Conservation (phyloP, 1,139 yeast genomes). For the Yamadazyma dushanensis region DNA sequence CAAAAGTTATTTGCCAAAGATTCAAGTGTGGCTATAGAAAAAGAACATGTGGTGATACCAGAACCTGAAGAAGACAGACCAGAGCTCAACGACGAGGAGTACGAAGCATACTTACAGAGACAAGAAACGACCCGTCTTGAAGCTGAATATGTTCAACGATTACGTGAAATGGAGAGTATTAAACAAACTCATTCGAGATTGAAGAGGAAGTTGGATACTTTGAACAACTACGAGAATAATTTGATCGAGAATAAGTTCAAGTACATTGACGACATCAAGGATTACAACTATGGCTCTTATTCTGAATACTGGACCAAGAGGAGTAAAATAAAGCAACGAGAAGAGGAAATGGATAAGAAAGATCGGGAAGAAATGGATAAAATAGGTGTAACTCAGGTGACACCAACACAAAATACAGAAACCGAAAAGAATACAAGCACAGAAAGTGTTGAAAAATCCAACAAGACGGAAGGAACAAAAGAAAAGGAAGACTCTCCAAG, state of each 20-base stretch:
- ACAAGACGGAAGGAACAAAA: neutral
- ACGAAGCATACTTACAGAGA: constrained; percentile 24
- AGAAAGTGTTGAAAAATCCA: neutral
- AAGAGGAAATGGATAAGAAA: constrained; percentile 23
- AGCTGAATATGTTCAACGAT: constrained; percentile 19
- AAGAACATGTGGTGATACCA: neutral
- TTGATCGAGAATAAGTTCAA: constrained; percentile 39
- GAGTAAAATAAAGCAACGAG: constrained; percentile 7
- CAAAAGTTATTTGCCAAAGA: constrained; percentile 48
- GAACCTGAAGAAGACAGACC: constrained; percentile 30
- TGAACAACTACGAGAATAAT: constrained; percentile 30
- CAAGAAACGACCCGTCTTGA: constrained; percentile 10
- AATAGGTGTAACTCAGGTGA: neutral
- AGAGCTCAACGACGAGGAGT: constrained; percentile 36
- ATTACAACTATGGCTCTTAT: constrained; percentile 10
- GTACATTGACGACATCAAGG: constrained; percentile 33
- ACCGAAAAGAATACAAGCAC: constrained; percentile 3
- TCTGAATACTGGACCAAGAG: constrained; percentile 7
- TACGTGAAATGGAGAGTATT: constrained; percentile 15
- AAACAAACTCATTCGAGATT: constrained; percentile 22
- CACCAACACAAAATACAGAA: neutral
- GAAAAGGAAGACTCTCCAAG: neutral
- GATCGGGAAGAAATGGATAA: constrained; percentile 6
- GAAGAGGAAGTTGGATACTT: constrained; percentile 20
- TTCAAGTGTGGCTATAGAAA: constrained; percentile 11